Evolutionary conservation across 768 basidiomycete genomes (phyloP).

Genomic region (Boletus insuetus): DNA sequence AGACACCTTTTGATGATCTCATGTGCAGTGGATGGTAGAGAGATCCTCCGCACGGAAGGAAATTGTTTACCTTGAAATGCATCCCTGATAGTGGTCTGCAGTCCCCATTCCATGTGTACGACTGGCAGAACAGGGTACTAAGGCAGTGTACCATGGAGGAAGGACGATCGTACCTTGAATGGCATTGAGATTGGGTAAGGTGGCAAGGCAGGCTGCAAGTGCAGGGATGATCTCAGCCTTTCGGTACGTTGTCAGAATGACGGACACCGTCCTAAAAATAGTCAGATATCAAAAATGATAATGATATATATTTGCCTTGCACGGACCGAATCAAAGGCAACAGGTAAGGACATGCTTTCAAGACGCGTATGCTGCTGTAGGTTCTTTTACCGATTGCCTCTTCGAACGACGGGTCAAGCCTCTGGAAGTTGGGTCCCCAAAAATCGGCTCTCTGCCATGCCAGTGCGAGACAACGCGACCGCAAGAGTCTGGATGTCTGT

Average conservation of each 20-base stretch:
- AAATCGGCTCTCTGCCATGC: conserved; percentile 12
- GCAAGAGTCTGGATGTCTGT: conserved; percentile 4
- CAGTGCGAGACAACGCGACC: conserved; percentile 11
- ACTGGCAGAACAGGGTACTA: background rate
- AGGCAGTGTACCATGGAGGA: background rate
- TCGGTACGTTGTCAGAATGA: background rate
- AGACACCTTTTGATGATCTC: conserved; percentile 10
- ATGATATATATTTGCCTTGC: background rate
- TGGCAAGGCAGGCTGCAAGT: conserved; percentile 6
- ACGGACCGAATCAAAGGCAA: conserved; percentile 5
- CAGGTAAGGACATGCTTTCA: conserved; percentile 3
- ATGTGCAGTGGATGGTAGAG: conserved; percentile 1
- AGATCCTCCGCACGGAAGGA: conserved; percentile 6
- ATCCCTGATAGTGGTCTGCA: conserved; percentile 1
- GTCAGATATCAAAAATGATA: background rate
- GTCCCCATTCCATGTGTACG: background rate
- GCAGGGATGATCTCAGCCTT: background rate
- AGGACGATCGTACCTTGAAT: conserved; percentile 1
- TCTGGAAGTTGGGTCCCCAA: background rate
- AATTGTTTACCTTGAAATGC: conserved; percentile 7
- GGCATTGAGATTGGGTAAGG: conserved; percentile 4
- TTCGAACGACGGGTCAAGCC: background rate
- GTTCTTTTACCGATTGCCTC: background rate
- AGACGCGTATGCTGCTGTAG: background rate
- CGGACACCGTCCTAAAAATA: background rate